Base-by-base conservation (phyloP, 2,329 filamentous ascomycete genomes). In the Paecilomyces sp. region DNA sequence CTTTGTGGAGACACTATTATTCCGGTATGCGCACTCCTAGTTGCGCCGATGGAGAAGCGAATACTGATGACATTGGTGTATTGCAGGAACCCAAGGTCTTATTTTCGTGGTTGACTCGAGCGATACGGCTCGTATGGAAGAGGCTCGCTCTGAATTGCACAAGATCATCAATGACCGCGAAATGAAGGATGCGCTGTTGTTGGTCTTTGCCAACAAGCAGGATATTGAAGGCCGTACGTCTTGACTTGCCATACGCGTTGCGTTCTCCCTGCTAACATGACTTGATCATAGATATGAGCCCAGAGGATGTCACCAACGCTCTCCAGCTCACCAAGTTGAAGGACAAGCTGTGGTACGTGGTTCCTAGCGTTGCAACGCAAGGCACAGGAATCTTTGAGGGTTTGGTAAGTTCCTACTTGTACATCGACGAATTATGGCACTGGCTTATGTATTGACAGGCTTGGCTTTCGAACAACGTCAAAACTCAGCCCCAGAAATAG, bases 161-260 rank as follows among this genome's bases (percentile, higher is more conserved):
- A 90, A 93, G 73, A 97, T 97, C 79, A 91, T 97, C 80, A 94
- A 96, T 77, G 94, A 97, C 76, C 88, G 93, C 65, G 94, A 99
- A 83, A 93, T 97, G 87, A 92, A 94, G 80, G 93, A 97, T 73
- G 92, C 92, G 63, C 82, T 97, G 68, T 81, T 99, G 68, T 80
- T 97, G 62, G 93, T 99, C 51, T 97, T 99, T 76, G 94, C 94
- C 72, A 99, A 99, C 83, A 99, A 99, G 85, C 94, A 97, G 80
- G 94, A 99, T 85, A 82, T 97, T 68, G 82, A 85, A 61, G 90
- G 91, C 73, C 87, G 91, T 90, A 78, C 60, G 82, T 77, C 36
- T 58, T 13, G 41, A 22, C 15, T 8, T 25, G 5, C n/a, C 12
- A 25, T 11, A 9, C 55, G 52, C 58, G 11, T 56, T 53, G 34